Base-by-base conservation (phyloP, 2,329 filamentous ascomycete species). In the Aspergillus clavatus region DNA sequence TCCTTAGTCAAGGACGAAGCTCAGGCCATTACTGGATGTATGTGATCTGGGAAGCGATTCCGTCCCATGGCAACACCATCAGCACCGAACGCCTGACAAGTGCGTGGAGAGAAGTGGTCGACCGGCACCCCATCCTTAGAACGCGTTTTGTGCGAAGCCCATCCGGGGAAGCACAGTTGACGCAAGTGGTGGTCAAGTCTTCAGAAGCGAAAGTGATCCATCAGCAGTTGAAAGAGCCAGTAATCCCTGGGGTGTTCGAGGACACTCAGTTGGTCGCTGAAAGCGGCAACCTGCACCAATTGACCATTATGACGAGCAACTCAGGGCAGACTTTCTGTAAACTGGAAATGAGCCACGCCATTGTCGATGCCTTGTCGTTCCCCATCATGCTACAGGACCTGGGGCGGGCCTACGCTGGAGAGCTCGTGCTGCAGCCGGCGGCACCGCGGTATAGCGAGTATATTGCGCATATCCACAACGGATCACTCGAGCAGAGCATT, bases 331-430 rank as follows among this genome's bases (percentile, higher is more conserved):
- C 44, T 6, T 27, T 46, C 18, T 50, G 38, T 28, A 18, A 49
- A 4, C 40, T 51, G 4, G 42, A 45, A 11, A 45, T 53, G 6
- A 50, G 37, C 12, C 52, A 55, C 43, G 48, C 46, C 21, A 21
- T 55, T 3, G 35, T 50, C 4, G 52, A 55, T 45, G 52, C 24
- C 2, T 31, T 27, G 6, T 50, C 51, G 2, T 26, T 40, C 10
- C 11, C 18, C 11, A n/a, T 50, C 23, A 14, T 50, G n/a, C 6
- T 16, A 21, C 43, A 27, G 11, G 41, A 52, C 4, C n/a, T 52
- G 3, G 21, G 14, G 2, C 18, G n/a, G 7, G 46, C 46, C 7
- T 48, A 48, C 26, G 28, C 38, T 12, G 35, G 21, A 14, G 3
- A 12, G 11, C n/a, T 24, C 4, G 10, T n/a, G 7, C n/a, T n/a